Conservation (phyloP, 441 rosid species). For the Erysimum cheiri region DNA sequence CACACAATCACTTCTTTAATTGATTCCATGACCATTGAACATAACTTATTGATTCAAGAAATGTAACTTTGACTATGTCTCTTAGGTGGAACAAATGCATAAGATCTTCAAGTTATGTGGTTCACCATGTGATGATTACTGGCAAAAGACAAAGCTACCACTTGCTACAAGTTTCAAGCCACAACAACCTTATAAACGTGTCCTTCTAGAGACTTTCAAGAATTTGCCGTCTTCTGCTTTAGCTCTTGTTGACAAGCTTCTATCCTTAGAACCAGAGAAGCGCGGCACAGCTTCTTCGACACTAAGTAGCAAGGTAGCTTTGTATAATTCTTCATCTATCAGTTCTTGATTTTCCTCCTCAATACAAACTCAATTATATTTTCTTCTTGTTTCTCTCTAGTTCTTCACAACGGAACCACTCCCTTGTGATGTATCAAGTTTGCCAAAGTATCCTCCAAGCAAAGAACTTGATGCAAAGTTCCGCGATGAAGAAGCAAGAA, state of each 20-base stretch:
- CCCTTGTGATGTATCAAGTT: slow-evolving; percentile 62
- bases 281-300: slow-evolving; percentile 73
- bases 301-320: slow-evolving; percentile 67
- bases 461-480: slow-evolving; percentile 77
- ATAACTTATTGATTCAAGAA: slow-evolving; percentile 12
- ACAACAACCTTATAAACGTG: slow-evolving; percentile 70
- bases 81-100: slow-evolving; percentile 94
- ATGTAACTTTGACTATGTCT: slow-evolving; percentile 1
- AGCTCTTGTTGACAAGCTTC: slow-evolving; percentile 70
- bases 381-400: slow-evolving; percentile 42
- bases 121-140: slow-evolving; percentile 75
- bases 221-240: slow-evolving; percentile 67
- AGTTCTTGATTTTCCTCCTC: slow-evolving; percentile 23
- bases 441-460: slow-evolving; percentile 79
- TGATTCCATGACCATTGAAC: slow-evolving; percentile 12
- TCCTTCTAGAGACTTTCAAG: slow-evolving; percentile 62
- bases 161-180: slow-evolving; percentile 85
- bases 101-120: slow-evolving; percentile 96
- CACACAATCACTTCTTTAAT: not conserved
- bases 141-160: slow-evolving; percentile 70
- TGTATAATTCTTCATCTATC: not conserved
- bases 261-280: slow-evolving; percentile 71
- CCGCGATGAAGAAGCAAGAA: slow-evolving; percentile 69
- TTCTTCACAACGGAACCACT: slow-evolving; percentile 70
- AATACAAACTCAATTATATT: not conserved